These are phyloP conservation scores for Cystobasidium ongulense DNA, from an alignment of 768 basidiomycete species.

Conservation along the genomic window DNA sequence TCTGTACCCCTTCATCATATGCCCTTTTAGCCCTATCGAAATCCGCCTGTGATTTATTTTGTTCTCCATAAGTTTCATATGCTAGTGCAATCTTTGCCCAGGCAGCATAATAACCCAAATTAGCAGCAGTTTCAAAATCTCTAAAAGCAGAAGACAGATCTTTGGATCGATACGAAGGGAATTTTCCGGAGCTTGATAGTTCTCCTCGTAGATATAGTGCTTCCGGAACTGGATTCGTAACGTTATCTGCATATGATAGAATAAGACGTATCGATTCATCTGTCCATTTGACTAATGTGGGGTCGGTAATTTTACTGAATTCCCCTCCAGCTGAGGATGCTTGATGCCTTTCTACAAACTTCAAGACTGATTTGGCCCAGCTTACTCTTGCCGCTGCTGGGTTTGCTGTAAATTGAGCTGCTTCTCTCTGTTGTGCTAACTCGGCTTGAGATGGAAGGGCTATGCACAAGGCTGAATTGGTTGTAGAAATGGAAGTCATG, in stretches of 20 bases:
- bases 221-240: conserved; percentile 55
- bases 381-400: conserved; percentile 50
- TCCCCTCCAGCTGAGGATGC: conserved; percentile 47
- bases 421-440: conserved; percentile 16
- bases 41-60: conserved; percentile 29
- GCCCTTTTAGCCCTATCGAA: conserved; percentile 65
- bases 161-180: conserved; percentile 57
- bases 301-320: conserved; percentile 55
- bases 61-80: conserved; percentile 75
- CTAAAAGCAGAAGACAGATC: conserved; percentile 76
- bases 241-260: conserved; percentile 49
- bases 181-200: conserved; percentile 61
- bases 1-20: conserved; percentile 71
- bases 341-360: conserved; percentile 61
- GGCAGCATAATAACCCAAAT: conserved; percentile 64
- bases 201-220: conserved; percentile 68
- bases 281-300: conserved; percentile 55
- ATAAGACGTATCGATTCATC: conserved; percentile 61
- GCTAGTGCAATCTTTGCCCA: conserved; percentile 90
- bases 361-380: conserved; percentile 76
- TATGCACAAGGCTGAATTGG: conserved; percentile 6
- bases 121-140: conserved; percentile 75
- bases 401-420: neutral
- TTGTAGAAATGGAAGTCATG: neutral
- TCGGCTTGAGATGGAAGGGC: conserved; percentile 16